A percentile compares a stretch with the other conserved stretches of the same genome.
Conservation (phyloP, 2,329 filamentous ascomycete species). For the Eurotiales sp. region DNA sequence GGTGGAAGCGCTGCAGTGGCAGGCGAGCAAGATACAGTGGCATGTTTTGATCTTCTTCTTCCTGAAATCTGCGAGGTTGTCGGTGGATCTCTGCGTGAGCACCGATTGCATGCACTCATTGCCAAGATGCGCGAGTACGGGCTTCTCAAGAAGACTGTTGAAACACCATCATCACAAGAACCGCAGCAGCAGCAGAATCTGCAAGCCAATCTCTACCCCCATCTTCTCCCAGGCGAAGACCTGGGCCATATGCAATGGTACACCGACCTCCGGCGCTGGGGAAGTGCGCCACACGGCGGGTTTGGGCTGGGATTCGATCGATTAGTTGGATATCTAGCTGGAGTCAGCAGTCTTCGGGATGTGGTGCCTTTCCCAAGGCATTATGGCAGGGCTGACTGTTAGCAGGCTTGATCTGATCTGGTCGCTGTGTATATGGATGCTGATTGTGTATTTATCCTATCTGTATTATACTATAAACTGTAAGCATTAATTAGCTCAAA, state of each 20-base stretch:
- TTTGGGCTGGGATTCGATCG: constrained; percentile 90
- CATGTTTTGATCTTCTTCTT: constrained; percentile 86
- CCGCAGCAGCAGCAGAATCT: constrained; percentile 2
- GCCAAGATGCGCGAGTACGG: constrained; percentile 68
- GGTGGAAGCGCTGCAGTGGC: background rate
- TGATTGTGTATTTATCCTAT: background rate
- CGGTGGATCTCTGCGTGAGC: constrained; percentile 85
- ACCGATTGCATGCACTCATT: constrained; percentile 65
- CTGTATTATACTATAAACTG: background rate
- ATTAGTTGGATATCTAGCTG: constrained; percentile 76
- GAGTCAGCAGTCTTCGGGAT: constrained; percentile 78
- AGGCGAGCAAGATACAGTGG: constrained; percentile 59
- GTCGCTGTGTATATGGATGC: background rate
- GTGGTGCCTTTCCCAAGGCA: constrained; percentile 80
- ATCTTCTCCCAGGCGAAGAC: constrained; percentile 36
- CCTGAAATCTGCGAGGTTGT: constrained; percentile 83
- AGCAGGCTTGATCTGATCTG: background rate
- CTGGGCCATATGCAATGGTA: constrained; percentile 73
- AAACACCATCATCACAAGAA: constrained; percentile 10
- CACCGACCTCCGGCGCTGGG: constrained; percentile 80
- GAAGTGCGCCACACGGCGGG: constrained; percentile 86
- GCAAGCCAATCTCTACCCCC: constrained; percentile 27
- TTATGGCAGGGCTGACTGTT: constrained; percentile 52
- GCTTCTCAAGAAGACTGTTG: constrained; percentile 42
- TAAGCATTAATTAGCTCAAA: no score